These are phyloP conservation scores for Sporothrix brasiliensis DNA, from an alignment of 2,329 filamentous ascomycete genomes.

Conservation along the genomic window DNA sequence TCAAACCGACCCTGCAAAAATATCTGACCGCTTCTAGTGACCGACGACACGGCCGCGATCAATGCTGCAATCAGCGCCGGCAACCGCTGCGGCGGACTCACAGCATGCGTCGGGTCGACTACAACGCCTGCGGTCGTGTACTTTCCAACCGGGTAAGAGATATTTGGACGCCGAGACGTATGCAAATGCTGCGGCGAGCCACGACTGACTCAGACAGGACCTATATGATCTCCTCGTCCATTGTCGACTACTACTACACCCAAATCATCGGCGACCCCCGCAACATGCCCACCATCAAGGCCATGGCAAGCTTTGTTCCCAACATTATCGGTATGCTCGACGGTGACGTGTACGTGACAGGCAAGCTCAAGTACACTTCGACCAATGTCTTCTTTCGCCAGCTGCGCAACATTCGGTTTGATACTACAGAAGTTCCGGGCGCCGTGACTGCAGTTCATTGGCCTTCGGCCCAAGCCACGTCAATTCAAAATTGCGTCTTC, in stretches of 20 bases:
- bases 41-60: slow-evolving; percentile 74
- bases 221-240: slow-evolving; percentile 37
- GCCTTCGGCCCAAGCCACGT: slow-evolving; percentile 68
- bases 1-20: not conserved
- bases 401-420: slow-evolving; percentile 38
- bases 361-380: slow-evolving; percentile 52
- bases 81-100: slow-evolving; percentile 40
- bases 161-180: not conserved
- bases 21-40: slow-evolving; percentile 42
- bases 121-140: slow-evolving; percentile 37
- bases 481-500: slow-evolving; percentile 62
- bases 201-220: slow-evolving; percentile 32
- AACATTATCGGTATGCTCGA: slow-evolving; percentile 52
- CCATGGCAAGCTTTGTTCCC: slow-evolving; percentile 49
- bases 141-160: slow-evolving; percentile 36
- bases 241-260: slow-evolving; percentile 38
- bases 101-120: slow-evolving; percentile 34
- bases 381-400: slow-evolving; percentile 56
- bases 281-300: slow-evolving; percentile 39
- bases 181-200: no score
- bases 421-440: slow-evolving; percentile 36
- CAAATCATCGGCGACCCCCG: slow-evolving; percentile 37
- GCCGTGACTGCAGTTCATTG: slow-evolving; percentile 56
- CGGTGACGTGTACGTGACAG: slow-evolving; percentile 50
- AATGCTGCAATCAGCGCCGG: slow-evolving; percentile 63